Base-by-base conservation (phyloP, 1,284 basidiomycete genomes). In the Acaromyces ingoldii region DNA sequence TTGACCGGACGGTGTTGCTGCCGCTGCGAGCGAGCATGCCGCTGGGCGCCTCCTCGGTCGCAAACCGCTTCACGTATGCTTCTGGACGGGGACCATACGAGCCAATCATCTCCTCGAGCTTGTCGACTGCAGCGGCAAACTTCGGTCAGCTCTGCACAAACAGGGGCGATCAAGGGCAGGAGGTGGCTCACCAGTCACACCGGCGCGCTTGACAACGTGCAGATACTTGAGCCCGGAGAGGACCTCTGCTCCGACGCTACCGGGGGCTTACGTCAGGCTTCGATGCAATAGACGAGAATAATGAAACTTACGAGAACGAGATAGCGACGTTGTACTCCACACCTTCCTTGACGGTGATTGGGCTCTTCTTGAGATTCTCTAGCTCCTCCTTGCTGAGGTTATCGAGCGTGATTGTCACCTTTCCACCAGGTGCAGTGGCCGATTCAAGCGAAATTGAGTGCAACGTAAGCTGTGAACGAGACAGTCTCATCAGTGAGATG, bases 51-150 rank as follows among this genome's bases (percentile, higher is more conserved):
- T 77, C 75, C 37, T 74, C 76, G 1, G 74, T 65, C 4, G 71
- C 74, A 57, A 78, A 77, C 7, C 65, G 61, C 65, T 81, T 81
- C 47, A 65, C 62, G 56, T 75, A 74, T 3, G 73, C 65, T 56
- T 73, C 67, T 22, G 51, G 44, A 28, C 67, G 63, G 1, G 76
- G 70, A 5, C 87, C 85, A 75, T 88, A 92, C 2, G 88, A 90
- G 25, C 89, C 90, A 30, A 91, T 82, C 90, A 92, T 92, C 70
- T 88, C 83, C 67, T 91, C 89, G 70, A 89, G 75, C 76, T 87
- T 90, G 76, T 90, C 89, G 63, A 91, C 89, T 89, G 67, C 10
- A 26, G 19, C 17, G 25, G 36, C 28, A 56, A n/a, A 29, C 33
- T 11, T 7, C 25, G 4, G n/a, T 40, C 22, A n/a, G 30, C 13